These are phyloP conservation scores for Stephanocyclus meneghinianus DNA, from an alignment of 352 stramenopile genomes.

Conservation along the genomic window DNA sequence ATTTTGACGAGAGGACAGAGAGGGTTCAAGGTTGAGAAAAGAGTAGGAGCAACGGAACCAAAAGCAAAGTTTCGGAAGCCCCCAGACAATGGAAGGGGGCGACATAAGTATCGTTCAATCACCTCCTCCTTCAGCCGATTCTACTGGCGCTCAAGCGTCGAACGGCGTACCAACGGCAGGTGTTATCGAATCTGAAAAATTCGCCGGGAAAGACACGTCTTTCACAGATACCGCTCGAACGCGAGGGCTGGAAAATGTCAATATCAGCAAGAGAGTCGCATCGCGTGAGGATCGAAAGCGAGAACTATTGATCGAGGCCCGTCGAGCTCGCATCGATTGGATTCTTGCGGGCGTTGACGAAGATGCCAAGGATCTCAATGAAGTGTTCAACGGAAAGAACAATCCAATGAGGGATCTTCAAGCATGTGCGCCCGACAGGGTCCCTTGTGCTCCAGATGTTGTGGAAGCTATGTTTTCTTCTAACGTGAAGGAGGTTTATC, in stretches of 20 bases:
- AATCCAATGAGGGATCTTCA: conserved; percentile 28
- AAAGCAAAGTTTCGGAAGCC: too few relatives aligned
- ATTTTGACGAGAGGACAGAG: too few relatives aligned
- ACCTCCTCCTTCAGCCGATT: too few relatives aligned
- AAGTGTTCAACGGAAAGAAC: conserved; percentile 14
- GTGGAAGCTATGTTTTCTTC: conserved; percentile 28
- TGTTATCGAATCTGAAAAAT: too few relatives aligned
- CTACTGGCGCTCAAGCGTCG: too few relatives aligned
- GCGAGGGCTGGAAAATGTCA: not conserved
- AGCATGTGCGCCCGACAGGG: conserved; percentile 18
- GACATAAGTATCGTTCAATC: too few relatives aligned
- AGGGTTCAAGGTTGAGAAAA: too few relatives aligned
- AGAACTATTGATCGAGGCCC: conserved; percentile 63
- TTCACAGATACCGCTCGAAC: not conserved
- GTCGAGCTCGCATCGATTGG: conserved; percentile 62
- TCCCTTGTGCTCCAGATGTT: conserved; percentile 31
- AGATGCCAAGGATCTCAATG: not conserved
- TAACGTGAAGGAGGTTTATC: conserved; percentile 2
- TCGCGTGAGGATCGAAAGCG: conserved; percentile 57
- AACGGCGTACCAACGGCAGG: too few relatives aligned
- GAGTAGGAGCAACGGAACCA: too few relatives aligned
- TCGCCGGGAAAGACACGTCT: too few relatives aligned
- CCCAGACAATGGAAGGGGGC: too few relatives aligned
- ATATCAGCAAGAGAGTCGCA: conserved; percentile 21
- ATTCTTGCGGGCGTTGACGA: conserved; percentile 28